Evolutionary conservation across 345 rosid species (phyloP).

Genomic region (Ceriops decandra): DNA sequence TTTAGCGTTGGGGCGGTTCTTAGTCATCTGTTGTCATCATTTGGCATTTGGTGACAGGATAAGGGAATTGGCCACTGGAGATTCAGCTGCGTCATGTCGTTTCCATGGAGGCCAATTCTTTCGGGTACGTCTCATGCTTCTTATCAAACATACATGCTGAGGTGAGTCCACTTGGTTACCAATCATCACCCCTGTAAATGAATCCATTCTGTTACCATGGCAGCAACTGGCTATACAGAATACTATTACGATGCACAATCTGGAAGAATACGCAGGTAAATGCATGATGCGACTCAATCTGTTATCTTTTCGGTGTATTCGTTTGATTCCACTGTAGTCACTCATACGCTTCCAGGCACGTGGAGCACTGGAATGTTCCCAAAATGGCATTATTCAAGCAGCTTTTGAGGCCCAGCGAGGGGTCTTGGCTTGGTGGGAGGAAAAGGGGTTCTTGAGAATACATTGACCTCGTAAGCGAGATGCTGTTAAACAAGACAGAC

Average conservation of each 20-base stretch:
- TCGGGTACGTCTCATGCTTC: conserved; percentile 46
- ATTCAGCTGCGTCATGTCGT: conserved; percentile 83
- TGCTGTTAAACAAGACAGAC: too few relatives aligned
- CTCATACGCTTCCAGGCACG: conserved; percentile 45
- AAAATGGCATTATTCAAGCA: conserved; percentile 79
- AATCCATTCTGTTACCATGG: conserved; percentile 15
- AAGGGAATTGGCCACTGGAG: conserved; percentile 92
- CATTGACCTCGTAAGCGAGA: neutral
- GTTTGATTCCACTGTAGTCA: neutral
- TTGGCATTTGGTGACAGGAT: conserved; percentile 40
- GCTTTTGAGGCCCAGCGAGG: conserved; percentile 62
- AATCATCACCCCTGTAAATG: neutral
- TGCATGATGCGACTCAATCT: neutral
- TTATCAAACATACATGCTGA: neutral
- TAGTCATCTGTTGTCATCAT: too few relatives aligned
- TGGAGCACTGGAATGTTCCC: conserved; percentile 93
- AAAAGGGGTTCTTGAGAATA: conserved; percentile 1
- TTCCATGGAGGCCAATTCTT: conserved; percentile 97
- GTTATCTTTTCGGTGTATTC: neutral
- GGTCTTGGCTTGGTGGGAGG: conserved; percentile 31
- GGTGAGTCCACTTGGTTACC: neutral
- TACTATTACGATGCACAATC: conserved; percentile 61
- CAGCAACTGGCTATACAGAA: conserved; percentile 93
- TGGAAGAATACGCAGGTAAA: conserved; percentile 82
- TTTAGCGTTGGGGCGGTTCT: too few relatives aligned